phyloP scores from a whole-genome alignment of 352 stramenopile species.

The Pythium volutum region DNA sequence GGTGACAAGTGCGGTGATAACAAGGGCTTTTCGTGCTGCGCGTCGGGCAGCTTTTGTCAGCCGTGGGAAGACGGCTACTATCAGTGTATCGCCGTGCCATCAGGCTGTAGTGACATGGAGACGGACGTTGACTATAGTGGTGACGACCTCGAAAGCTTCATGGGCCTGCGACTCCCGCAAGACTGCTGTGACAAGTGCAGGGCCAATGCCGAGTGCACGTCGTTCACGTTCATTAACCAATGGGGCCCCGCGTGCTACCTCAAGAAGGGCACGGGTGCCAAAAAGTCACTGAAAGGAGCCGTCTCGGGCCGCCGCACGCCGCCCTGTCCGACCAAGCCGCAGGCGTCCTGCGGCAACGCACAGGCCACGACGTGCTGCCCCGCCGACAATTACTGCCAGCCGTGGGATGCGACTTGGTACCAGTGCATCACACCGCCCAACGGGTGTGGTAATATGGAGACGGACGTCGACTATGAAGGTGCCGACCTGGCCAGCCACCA shows the following conservation, averaged over 20 bases:
- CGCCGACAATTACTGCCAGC: slow-evolving; percentile 38
- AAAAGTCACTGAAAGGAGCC: slow-evolving; percentile 24
- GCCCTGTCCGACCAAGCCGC: slow-evolving; percentile 18
- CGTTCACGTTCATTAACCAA: slow-evolving; percentile 59
- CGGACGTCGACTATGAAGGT: slow-evolving; percentile 40
- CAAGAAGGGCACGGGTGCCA: slow-evolving; percentile 27
- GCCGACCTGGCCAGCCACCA: slow-evolving; percentile 28
- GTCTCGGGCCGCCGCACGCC: slow-evolving; percentile 29
- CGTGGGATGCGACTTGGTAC: slow-evolving; percentile 51
- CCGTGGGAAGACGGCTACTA: slow-evolving; percentile 54
- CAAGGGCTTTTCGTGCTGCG: slow-evolving; percentile 33
- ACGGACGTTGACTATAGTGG: slow-evolving; percentile 44
- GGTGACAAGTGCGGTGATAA: slow-evolving; percentile 36
- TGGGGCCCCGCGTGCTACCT: slow-evolving; percentile 52
- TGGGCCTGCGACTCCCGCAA: slow-evolving; percentile 30
- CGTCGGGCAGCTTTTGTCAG: slow-evolving; percentile 38
- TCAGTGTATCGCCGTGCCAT: slow-evolving; percentile 40
- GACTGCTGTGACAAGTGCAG: slow-evolving; percentile 46
- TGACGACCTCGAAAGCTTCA: slow-evolving; percentile 27
- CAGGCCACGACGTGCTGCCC: slow-evolving; percentile 37
- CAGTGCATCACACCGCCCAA: slow-evolving; percentile 40
- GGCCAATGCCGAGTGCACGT: slow-evolving; percentile 33
- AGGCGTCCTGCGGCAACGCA: slow-evolving; percentile 33
- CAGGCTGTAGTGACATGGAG: slow-evolving; percentile 37
- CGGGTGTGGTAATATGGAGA: slow-evolving; percentile 37